Base-by-base conservation (phyloP, 768 basidiomycete species). In the Termitomyces sp. region DNA sequence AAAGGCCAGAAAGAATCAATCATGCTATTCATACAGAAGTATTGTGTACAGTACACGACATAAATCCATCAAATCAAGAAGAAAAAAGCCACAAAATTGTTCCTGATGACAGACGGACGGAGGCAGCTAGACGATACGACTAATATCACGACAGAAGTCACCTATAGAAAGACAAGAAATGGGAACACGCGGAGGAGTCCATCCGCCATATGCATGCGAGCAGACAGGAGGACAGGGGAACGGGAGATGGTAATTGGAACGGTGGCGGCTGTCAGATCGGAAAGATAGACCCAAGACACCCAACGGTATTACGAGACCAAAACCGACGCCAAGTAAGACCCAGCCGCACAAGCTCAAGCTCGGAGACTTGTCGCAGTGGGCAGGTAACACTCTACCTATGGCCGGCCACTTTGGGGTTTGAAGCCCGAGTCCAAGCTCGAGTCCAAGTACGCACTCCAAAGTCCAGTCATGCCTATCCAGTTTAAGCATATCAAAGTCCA, bases 21-120 rank as follows among this genome's bases (percentile, higher is more conserved):
- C 21, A 48, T 57, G 57, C 63, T 64, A 64, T 17, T 63, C 53
- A 64, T 64, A 64, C 63, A 63, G 54, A 49, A 48, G n/a, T 42
- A 5, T 23, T 23, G 12, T 42, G 19, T 49, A 33, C 31, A 14
- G 11, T 42, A 64, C 54, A 64, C 51, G 52, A 62, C 59, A 37
- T 48, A 53, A 57, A 61, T 56, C 54, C 56, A 53, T 54, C 56
- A 58, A 60, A 58, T 37, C 56, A 40, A 31, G 26, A 31, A 51
- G 42, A 62, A 47, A 53, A 62, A 48, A 57, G 50, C 53, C 57
- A 56, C 54, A 61, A 50, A 50, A 53, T 21, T 45, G 60, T 55
- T 45, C 55, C 44, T 51, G 23, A 43, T 42, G 19, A 28, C 31
- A 42, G 42, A 40, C 50, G 45, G 30, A 56, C 53, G 28, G 40